These are phyloP conservation scores for Pythium dissotocum DNA, from an alignment of 352 stramenopile species.

Conservation along the genomic window DNA sequence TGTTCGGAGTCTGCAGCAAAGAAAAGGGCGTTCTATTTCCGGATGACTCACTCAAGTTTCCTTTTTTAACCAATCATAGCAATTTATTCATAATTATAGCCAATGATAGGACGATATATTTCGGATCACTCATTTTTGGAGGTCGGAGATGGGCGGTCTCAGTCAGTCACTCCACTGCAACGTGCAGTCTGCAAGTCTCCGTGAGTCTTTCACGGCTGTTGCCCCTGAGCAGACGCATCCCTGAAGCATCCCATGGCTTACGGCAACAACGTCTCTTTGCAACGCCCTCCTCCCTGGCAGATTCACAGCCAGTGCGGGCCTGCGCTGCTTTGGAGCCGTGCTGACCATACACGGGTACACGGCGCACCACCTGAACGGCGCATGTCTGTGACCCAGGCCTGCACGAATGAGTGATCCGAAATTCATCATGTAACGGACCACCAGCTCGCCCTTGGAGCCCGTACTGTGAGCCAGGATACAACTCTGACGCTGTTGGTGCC, in stretches of 20 bases:
- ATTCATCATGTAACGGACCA: not conserved
- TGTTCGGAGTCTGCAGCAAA: not conserved
- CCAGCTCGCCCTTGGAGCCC: not conserved
- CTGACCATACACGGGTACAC: not conserved
- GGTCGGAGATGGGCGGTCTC: not conserved
- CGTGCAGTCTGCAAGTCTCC: not conserved
- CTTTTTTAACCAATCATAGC: not conserved
- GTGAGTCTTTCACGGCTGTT: not conserved
- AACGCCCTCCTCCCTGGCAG: not conserved
- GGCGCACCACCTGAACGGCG: not conserved
- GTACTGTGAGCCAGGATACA: not conserved
- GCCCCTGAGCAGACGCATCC: not conserved
- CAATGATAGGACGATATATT: constrained; percentile 4
- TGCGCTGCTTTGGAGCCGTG: not conserved
- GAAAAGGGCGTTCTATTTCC: constrained; percentile 5
- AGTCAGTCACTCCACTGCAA: not conserved
- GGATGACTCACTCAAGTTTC: constrained; percentile 3
- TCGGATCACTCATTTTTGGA: constrained; percentile 12
- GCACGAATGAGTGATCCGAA: constrained; percentile 24
- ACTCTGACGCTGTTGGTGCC: not conserved
- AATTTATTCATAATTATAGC: not conserved
- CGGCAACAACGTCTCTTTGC: not conserved
- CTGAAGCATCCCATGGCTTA: not conserved
- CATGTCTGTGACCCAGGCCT: constrained; percentile 6
- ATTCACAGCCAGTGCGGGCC: not conserved